Base-by-base conservation (phyloP, 148 eudicot genomes). In the Limonium bicolor region DNA sequence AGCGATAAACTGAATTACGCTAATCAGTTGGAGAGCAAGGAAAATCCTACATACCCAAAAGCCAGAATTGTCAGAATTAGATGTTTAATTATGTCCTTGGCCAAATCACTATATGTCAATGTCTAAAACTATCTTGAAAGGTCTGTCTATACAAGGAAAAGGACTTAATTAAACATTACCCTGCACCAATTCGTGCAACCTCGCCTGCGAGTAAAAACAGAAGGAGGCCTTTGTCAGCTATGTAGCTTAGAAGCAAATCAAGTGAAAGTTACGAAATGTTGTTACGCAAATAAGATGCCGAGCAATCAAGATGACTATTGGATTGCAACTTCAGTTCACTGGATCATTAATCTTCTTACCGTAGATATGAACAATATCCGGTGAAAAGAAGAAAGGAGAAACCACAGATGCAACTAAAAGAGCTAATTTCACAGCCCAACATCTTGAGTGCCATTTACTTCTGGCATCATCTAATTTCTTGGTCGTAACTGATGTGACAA, bases 171-270 rank as follows among this genome's bases (percentile, higher is more conserved):
- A 62, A 56, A 51, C 47, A 50, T 51, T 83, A 88, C 97, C 97
- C 97, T 58, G 97, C 97, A 55, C 97, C 97, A 40, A 83, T 66
- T 9, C 94, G 94, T 36, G 97, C 92, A 38, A 80, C 54, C 62
- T 88, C 97, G 52, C 96, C 96, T 87, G 75, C 60, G 48, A 50
- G 30, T 1, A 32, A 27, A 58, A 16, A 29, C 18, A 51, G 15
- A 13, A 30, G 27, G 12, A 36, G n/a, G 24, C 44, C 19, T 38
- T 23, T 14, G 28, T 53, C 19, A 62, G 25, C 15, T 22, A 10
- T 3, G 30, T 22, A 24, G 42, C 6, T 16, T 14, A 35, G 16
- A 14, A 22, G 2, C 3, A 7, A 24, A 7, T 3, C 19, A 12
- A 7, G 5, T 6, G 14, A 0, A 7, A 20, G 27, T 22, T 20